Base-by-base conservation (phyloP, 345 rosid genomes). In the Cardamine occulta region DNA sequence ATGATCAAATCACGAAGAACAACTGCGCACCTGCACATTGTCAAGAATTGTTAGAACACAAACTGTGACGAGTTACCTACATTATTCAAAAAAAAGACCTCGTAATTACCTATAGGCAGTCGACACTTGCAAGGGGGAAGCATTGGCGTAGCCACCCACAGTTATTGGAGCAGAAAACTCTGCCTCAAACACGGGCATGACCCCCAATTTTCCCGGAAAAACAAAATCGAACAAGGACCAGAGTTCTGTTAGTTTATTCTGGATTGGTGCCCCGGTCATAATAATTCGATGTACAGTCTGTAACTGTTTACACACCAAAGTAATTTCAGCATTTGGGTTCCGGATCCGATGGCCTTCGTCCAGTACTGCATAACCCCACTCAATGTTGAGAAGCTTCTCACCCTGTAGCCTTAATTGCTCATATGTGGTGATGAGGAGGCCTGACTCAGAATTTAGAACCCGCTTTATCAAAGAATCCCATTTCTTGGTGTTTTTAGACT, bases 141-240 rank as follows among this genome's bases (percentile, higher is more conserved):
- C 99, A 82, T 95, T 95, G 56, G 98, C 93, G 80, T 92, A 95
- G 79, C 99, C 99, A 71, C 98, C 98, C 54, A 95, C 97, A 56
- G 99, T 82, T 70, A 92, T 92, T 57, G 98, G 99, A 72, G 85
- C 97, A 18, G 98, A 84, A 81, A 95, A 95, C 82, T 95, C 98
- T 67, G 96, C 97, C 85, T 95, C 98, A 72, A 95, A 95, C 5
- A 95, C 98, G 37, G 97, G 99, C 79, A 95, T 77, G 48, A 95
- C 98, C 28, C 99, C 99, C 76, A 92, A 74, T 79, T 95, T 95
- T 45, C 99, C 97, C 26, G 99, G 99, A 83, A 95, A 95, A 73
- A 95, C 98, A 81, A 95, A 95, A 88, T 92, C 99, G 80, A 95
- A 95, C 77, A 95, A 79, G 74, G 98, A 95, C 97, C 99, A 95